Base-by-base conservation (phyloP, 495 filamentous ascomycete species). In the Staphylotrichum tortipilum region DNA sequence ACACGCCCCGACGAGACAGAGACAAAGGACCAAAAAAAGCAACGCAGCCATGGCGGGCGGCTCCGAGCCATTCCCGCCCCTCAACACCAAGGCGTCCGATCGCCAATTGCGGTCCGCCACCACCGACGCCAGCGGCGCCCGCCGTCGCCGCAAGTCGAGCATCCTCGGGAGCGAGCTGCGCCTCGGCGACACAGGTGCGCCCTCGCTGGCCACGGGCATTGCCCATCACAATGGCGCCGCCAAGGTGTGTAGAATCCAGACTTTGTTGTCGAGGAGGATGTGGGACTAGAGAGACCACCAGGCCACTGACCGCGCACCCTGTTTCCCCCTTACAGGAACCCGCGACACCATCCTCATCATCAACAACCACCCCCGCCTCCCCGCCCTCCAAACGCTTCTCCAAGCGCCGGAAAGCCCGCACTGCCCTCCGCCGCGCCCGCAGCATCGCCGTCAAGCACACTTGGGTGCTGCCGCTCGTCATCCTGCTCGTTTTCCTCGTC, bases 401-500 rank as follows among this genome's bases (percentile, higher is more conserved):
- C 21, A 79, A 78, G 62, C 69, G 75, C 44, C 72, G 77, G 47
- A 79, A 78, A 64, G 78, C 73, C 15, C 80, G 78, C 40, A 81
- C 79, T 10, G 59, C 78, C 46, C 72, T 86, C 50, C 80, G 80
- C 45, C 80, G 83, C 56, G 83, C 78, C 68, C 83, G 80, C 60
- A 70, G 78, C 53, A 77, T 70, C 47, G 79, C 79, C 48, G 62
- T 88, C 55, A 84, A 83, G 61, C 82, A 88, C 63, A 89, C 85
- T 34, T 89, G 84, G 83, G 74, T 90, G 45, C 78, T 85, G 40
- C 92, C 94, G 19, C 75, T 95, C 15, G 63, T 88, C 47, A 68
- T 94, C 29, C 63, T 89, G 52, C 23, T 73, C 42, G 62, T 83
- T 62, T 72, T 89, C 52, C 63, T 90, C 47, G 61, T 70, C 24